Conservation (phyloP, 1,139 yeast genomes). For the Yamadazyma blattariae region DNA sequence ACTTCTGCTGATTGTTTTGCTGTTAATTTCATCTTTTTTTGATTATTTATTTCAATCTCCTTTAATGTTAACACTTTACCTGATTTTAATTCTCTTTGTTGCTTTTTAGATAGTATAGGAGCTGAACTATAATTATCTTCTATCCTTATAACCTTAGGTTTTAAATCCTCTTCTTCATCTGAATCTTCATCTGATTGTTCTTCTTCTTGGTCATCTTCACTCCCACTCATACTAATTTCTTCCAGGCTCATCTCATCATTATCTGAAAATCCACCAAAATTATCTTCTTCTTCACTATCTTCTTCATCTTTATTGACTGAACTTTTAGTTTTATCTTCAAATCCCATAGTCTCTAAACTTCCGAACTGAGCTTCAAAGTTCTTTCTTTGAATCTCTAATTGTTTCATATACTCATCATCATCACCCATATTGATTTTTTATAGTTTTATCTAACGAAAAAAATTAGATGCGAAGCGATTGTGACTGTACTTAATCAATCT, state of each 20-base stretch:
- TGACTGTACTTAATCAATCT: no score
- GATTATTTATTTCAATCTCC: constrained; percentile 30
- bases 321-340: constrained; percentile 45
- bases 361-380: constrained; percentile 75
- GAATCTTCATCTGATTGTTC: constrained; percentile 14
- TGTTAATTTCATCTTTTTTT: constrained; percentile 20
- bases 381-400: constrained; percentile 55
- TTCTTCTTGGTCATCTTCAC: constrained; percentile 14
- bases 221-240: not conserved
- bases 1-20: constrained; percentile 26
- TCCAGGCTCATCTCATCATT: not conserved
- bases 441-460: no score
- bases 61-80: constrained; percentile 43
- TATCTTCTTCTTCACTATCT: constrained; percentile 9
- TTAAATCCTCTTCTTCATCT: constrained; percentile 20
- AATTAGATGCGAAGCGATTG: no score
- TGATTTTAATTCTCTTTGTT: constrained; percentile 29
- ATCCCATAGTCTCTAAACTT: constrained; percentile 57
- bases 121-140: constrained; percentile 20
- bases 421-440: constrained; percentile 25
- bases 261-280: constrained; percentile 7
- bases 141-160: constrained; percentile 37
- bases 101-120: constrained; percentile 25
- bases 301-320: constrained; percentile 12
- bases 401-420: constrained; percentile 44